Evolutionary conservation across 257 asterid genomes (phyloP), one percentile per base, ranked within the genome.

Genomic region (Voacanga thouarsii): DNA sequence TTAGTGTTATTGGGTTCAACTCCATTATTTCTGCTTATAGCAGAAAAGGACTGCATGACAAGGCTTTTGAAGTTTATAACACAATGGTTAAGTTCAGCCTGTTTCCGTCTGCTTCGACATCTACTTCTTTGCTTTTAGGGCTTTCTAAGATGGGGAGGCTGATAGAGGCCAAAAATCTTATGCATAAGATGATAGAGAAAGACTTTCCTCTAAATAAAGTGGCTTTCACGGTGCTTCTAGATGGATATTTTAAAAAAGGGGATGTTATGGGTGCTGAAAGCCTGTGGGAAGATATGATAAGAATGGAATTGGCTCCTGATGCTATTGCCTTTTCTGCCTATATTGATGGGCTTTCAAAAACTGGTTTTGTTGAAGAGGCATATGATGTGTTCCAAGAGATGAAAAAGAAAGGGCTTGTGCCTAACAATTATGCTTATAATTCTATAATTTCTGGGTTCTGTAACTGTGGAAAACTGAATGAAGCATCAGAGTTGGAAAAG

Each of bases 301-400:
- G 69, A 81, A 81, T 79, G 56, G 93, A 91, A 74, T 78, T 93
- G 84, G 92, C 91, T 77, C 98, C 98, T 71, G 99, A 95, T 87
- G 90, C 84, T 80, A 96, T 95, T 83, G 97, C 97, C 57, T 93
- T 86, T 85, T 95, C 99, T 81, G 92, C 98, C 77, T 91, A 87
- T 74, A 84, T 95, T 71, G 86, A 89, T 71, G 98, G 98, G 37
- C 93, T 95, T 64, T 87, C 89, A 39, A 89, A 83, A 84, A 82
- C 86, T 18, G 97, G 94, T 44, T 89, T 84, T 71, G 82, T 91
- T 82, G 92, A 85, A 57, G 96, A 90, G 64, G 97, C 94, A 12
- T 80, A 87, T 84, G 80, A 80, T 55, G 81, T 71, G 77, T 87
- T 89, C 65, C 45, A 79, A 10, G 85, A 82, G 77, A 95, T 93